Base-by-base conservation (phyloP, 2,329 filamentous ascomycete species). In the Fusarium sp. region DNA sequence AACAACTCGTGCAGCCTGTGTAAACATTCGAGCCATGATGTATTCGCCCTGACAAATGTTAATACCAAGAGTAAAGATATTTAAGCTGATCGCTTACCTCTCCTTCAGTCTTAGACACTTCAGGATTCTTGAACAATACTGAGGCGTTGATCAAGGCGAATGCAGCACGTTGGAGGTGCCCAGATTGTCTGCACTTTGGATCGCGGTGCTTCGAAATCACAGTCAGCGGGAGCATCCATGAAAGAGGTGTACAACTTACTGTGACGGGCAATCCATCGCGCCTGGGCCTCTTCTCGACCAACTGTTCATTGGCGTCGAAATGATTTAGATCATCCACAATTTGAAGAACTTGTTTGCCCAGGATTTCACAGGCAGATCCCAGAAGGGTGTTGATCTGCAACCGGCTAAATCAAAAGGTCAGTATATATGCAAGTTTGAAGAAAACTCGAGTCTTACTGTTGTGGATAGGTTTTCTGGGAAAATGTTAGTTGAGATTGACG, bases 321-420 rank as follows among this genome's bases (percentile, higher is more conserved):
- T 52, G 13, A 1, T 52, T 9, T 17, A 52, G 17, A 40, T 52
- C 17, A n/a, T 52, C 2, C 7, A 27, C 48, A 27, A 35, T 4
- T n/a, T 10, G 8, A 27, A 38, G 17, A n/a, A 17, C 23, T 15
- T 3, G 15, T 9, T n/a, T 23, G 17, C 48, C 33, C 12, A 52
- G 33, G 0, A 2, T 11, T 5, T 4, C 2, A 3, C 48, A 40
- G 5, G 26, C 5, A 7, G 2, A 23, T 5, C 48, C 48, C 33
- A 52, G 12, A 27, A 15, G 9, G 6, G 1, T 32, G 17, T 40
- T n/a, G 10, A 7, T 27, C 5, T 3, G 3, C 2, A 5, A 3
- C 2, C 48, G 23, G 23, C 48, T 52, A 15, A 3, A 40, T 4
- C 4, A 9, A 17, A 5, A 8, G 2, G 33, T 52, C 8, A 52